Conservation (phyloP, 805 yeast genomes). For the Candida silvicultrix region DNA sequence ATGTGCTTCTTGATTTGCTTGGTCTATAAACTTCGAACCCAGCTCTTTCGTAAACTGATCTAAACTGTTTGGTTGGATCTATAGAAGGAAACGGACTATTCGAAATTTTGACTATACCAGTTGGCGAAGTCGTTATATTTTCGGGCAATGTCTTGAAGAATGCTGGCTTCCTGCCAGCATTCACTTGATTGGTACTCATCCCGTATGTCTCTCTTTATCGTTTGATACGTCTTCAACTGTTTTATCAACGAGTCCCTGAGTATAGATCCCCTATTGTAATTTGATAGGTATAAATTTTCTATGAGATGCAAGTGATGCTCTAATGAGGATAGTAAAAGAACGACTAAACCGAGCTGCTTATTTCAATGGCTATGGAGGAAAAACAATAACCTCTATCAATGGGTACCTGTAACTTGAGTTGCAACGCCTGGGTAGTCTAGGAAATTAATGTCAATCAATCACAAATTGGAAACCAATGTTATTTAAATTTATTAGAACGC, state of each 20-base stretch:
- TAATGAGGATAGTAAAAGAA: background rate
- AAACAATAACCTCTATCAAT: no score
- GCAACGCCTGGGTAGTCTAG: background rate
- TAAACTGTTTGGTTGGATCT: conserved; percentile 52
- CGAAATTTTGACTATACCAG: conserved; percentile 23
- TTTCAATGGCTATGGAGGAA: no score
- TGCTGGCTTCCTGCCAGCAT: conserved; percentile 14
- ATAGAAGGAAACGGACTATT: conserved; percentile 62
- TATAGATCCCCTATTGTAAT: no score
- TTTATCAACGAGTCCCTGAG: no score
- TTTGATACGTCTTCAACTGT: no score
- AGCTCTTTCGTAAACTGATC: conserved; percentile 74
- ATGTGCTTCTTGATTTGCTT: background rate
- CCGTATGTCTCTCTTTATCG: no score
- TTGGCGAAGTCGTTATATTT: conserved; percentile 17
- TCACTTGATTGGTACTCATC: background rate
- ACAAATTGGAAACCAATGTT: background rate
- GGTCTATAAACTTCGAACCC: conserved; percentile 60
- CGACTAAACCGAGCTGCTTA: background rate
- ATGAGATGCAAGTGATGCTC: background rate
- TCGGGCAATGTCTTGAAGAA: conserved; percentile 23
- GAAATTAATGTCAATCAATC: background rate
- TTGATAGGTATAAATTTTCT: background rate
- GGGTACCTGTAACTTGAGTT: no score
- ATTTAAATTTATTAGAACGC: background rate